phyloP scores from a whole-genome alignment of 495 filamentous ascomycete species.

The Penicillium atrosanguineum region DNA sequence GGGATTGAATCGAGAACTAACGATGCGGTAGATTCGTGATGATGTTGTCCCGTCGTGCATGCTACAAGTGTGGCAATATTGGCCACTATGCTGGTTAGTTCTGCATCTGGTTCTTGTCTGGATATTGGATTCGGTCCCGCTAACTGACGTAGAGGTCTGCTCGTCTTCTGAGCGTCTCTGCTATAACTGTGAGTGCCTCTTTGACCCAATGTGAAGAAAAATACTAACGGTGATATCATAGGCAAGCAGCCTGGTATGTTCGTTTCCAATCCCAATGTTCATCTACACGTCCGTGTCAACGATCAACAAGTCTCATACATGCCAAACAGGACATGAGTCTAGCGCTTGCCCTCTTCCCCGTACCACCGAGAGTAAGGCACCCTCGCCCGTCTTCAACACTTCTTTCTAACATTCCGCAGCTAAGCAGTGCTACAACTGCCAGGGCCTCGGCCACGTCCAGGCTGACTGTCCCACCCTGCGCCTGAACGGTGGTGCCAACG shows the following conservation, averaged over 20 bases:
- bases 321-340: conserved; percentile 82
- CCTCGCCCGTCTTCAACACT: neutral
- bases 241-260: conserved; percentile 81
- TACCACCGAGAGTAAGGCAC: conserved; percentile 79
- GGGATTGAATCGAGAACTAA: conserved; percentile 5
- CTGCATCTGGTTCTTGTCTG: neutral
- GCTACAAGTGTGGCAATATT: conserved; percentile 99
- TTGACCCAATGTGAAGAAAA: neutral
- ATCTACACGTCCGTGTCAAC: conserved; percentile 7
- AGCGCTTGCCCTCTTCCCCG: conserved; percentile 94
- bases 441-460: conserved; percentile 97
- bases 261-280: neutral
- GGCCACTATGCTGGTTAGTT: conserved; percentile 88
- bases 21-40: conserved; percentile 58
- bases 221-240: conserved; percentile 37
- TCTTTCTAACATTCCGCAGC: conserved; percentile 44
- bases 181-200: conserved; percentile 83
- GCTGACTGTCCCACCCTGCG: conserved; percentile 98
- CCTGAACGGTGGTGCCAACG: conserved; percentile 75
- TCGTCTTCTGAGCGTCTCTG: conserved; percentile 94
- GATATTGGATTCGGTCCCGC: neutral
- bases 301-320: conserved; percentile 32
- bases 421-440: conserved; percentile 99
- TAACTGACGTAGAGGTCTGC: conserved; percentile 71
- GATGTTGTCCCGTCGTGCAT: conserved; percentile 94